These are phyloP conservation scores for Biscogniauxia sp. DNA, from an alignment of 2,329 filamentous ascomycete genomes.

Conservation along the genomic window DNA sequence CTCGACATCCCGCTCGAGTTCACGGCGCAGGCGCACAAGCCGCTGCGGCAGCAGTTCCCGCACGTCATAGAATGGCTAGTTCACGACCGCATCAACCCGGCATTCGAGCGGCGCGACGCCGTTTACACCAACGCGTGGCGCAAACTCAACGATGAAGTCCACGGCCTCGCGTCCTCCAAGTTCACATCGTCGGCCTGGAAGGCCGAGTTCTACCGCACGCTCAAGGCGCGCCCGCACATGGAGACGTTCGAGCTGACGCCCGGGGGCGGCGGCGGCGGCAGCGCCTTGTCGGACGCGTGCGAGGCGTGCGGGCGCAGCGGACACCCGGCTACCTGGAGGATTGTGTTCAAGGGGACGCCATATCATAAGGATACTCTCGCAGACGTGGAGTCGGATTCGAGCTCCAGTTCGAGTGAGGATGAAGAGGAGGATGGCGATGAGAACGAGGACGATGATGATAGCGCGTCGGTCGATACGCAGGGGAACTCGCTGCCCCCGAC, in stretches of 20 bases:
- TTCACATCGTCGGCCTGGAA: conserved; percentile 72
- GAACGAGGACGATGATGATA: conserved; percentile 33
- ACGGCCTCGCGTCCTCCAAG: conserved; percentile 66
- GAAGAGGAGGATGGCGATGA: conserved; percentile 35
- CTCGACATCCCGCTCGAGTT: conserved; percentile 66
- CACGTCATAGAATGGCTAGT: conserved; percentile 79
- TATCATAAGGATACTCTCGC: conserved; percentile 67
- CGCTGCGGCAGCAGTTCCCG: conserved; percentile 69
- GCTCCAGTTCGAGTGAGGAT: conserved; percentile 35
- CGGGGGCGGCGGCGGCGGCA: conserved; percentile 32
- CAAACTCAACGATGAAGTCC: conserved; percentile 70
- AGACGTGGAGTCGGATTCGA: conserved; percentile 49
- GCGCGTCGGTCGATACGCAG: conserved; percentile 38
- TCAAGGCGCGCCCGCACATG: conserved; percentile 64
- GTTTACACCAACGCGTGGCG: conserved; percentile 68
- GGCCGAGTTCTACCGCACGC: conserved; percentile 59
- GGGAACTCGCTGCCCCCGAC: conserved; percentile 35
- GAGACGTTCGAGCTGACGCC: conserved; percentile 45
- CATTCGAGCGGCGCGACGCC: conserved; percentile 58
- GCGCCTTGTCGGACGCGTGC: conserved; percentile 47
- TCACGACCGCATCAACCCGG: conserved; percentile 73
- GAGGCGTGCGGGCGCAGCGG: conserved; percentile 68
- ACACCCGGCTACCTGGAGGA: conserved; percentile 64
- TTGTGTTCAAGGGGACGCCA: conserved; percentile 62
- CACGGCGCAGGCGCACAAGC: conserved; percentile 63